These are phyloP conservation scores for Dalechampia spathulata DNA, from an alignment of 441 rosid genomes.

Conservation along the genomic window DNA sequence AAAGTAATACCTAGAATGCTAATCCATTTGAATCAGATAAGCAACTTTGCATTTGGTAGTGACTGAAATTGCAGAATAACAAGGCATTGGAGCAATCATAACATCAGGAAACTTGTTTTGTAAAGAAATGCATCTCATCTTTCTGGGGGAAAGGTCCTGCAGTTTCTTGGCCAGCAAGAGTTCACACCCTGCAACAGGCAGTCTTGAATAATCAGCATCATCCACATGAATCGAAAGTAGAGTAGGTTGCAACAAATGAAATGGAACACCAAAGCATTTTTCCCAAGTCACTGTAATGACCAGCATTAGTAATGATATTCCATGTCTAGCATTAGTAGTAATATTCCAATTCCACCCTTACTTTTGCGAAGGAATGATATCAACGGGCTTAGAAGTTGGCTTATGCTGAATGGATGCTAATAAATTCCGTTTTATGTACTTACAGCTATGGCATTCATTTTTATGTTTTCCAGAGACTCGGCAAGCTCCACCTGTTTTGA, in stretches of 20 bases:
- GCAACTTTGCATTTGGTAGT: conserved; percentile 1
- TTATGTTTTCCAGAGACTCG: conserved; percentile 67
- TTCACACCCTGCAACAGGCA: conserved; percentile 39
- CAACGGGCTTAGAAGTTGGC: background rate
- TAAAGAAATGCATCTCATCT: conserved; percentile 19
- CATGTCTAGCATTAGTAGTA: too few species aligned
- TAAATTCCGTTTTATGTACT: conserved; percentile 23
- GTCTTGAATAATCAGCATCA: conserved; percentile 9
- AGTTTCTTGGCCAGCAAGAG: conserved; percentile 73
- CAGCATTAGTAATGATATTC: too few species aligned
- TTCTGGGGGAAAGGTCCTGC: conserved; percentile 38
- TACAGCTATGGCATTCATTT: conserved; percentile 46
- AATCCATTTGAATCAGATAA: conserved; percentile 7
- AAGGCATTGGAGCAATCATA: conserved; percentile 1
- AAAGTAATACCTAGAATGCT: conserved; percentile 19
- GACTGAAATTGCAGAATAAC: conserved; percentile 12
- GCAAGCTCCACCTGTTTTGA: conserved; percentile 92
- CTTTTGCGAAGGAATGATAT: background rate
- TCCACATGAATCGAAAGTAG: too few species aligned
- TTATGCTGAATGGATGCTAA: background rate
- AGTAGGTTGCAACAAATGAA: too few species aligned
- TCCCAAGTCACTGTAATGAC: too few species aligned
- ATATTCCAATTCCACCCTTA: background rate
- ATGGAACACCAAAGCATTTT: background rate
- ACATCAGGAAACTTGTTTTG: conserved; percentile 7